phyloP scores from a whole-genome alignment of 2,329 filamentous ascomycete genomes.

The Alternaria conjuncta region DNA sequence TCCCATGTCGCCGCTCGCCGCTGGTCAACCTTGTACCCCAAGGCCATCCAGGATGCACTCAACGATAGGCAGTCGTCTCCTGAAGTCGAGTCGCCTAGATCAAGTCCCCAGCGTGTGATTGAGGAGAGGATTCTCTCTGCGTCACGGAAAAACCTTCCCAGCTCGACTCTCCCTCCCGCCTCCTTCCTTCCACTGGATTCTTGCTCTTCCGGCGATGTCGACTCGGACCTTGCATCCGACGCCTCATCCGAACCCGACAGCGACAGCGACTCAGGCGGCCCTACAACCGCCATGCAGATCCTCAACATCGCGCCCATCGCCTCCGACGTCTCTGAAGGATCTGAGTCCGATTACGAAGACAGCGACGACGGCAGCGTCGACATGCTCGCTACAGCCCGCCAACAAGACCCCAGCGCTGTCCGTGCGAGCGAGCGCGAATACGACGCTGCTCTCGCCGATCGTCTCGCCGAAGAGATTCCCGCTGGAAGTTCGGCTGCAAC shows the following conservation, averaged over 20 bases:
- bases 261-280: constrained; percentile 10
- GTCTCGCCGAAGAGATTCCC: constrained; percentile 57
- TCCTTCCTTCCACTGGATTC: constrained; percentile 52
- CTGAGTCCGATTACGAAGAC: constrained; percentile 32
- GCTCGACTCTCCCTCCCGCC: constrained; percentile 53
- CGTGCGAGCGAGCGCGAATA: constrained; percentile 54
- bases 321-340: constrained; percentile 8
- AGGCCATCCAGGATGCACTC: constrained; percentile 47
- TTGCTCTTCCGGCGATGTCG: constrained; percentile 41
- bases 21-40: constrained; percentile 28
- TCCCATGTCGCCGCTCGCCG: constrained; percentile 1
- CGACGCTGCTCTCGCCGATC: constrained; percentile 55
- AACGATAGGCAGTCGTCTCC: constrained; percentile 11
- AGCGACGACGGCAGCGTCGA: constrained; percentile 52
- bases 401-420: constrained; percentile 52
- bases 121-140: constrained; percentile 69
- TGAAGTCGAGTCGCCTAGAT: constrained; percentile 7
- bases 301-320: constrained; percentile 32
- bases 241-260: constrained; percentile 37
- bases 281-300: constrained; percentile 35
- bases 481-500: constrained; percentile 58
- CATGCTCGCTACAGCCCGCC: constrained; percentile 53
- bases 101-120: constrained; percentile 53
- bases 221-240: constrained; percentile 48
- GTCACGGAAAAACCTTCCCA: constrained; percentile 67